Percentiles rank a stretch among this genome's conserved stretches.
These are phyloP conservation scores for Globisporangium echinulatum DNA, from an alignment of 352 stramenopile genomes.

Conservation along the genomic window DNA sequence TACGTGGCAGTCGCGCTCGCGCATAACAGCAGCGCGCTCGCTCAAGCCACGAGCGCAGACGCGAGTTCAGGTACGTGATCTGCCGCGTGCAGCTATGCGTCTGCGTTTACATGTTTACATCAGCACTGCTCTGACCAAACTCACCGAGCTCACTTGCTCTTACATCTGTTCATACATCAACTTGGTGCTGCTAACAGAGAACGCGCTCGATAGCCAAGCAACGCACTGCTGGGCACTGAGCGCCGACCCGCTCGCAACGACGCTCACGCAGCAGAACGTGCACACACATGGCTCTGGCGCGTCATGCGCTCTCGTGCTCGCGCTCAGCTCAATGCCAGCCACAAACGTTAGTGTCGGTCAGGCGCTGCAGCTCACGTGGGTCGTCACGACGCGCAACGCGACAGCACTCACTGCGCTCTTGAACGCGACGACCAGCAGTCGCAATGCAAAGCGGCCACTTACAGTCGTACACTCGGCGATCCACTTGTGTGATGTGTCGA, in stretches of 20 bases:
- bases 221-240: slow-evolving; percentile 21
- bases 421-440: neutral
- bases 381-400: slow-evolving; percentile 7
- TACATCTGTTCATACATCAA: too few relatives aligned
- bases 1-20: too few relatives aligned
- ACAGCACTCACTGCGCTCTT: neutral
- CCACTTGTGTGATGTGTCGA: slow-evolving; percentile 14
- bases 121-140: too few relatives aligned
- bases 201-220: too few relatives aligned
- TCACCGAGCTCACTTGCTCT: too few relatives aligned
- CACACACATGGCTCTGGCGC: slow-evolving; percentile 7
- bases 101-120: too few relatives aligned
- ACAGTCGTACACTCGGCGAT: slow-evolving; percentile 12
- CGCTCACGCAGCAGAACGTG: slow-evolving; percentile 13
- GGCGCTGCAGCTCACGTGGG: slow-evolving; percentile 15
- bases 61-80: too few relatives aligned
- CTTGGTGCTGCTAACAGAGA: too few relatives aligned
- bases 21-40: too few relatives aligned
- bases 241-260: slow-evolving; percentile 10
- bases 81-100: too few relatives aligned
- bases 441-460: slow-evolving; percentile 1
- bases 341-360: slow-evolving; percentile 5
- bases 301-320: slow-evolving; percentile 20
- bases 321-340: slow-evolving; percentile 1
- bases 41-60: too few relatives aligned